Percentiles rank a stretch among this genome's conserved stretches.
phyloP scores from a whole-genome alignment of 139 green algal genomes.

The Tetraselmis chui region DNA sequence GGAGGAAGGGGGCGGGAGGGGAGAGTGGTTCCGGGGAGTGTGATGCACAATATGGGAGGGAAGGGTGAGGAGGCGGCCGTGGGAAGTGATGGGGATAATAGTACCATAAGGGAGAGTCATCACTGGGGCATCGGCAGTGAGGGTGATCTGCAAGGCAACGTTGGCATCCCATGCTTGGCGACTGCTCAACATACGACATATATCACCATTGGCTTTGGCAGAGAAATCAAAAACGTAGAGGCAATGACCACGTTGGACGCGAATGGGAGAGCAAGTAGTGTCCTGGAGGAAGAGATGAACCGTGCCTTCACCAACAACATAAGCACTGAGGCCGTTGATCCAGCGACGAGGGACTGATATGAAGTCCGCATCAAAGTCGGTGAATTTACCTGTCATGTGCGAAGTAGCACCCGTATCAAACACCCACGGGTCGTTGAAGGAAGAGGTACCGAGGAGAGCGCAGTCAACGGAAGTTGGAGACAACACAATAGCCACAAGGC shows the following conservation, averaged over 20 bases:
- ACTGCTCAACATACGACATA: not conserved
- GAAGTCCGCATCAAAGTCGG: not conserved
- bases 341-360: not conserved
- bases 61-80: not conserved
- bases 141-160: not conserved
- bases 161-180: not conserved
- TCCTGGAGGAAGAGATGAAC: not conserved
- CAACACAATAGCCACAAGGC: no score
- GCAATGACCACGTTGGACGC: not conserved
- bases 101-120: not conserved
- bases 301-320: not conserved
- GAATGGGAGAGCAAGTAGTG: not conserved
- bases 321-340: not conserved
- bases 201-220: not conserved
- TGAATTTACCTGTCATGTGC: not conserved
- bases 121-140: not conserved
- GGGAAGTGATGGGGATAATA: not conserved
- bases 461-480: no score
- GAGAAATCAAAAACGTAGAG: not conserved
- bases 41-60: not conserved
- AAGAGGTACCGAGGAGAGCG: no score
- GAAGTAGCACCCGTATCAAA: not conserved
- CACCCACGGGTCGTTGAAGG: no score
- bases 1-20: not conserved
- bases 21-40: not conserved